Conservation (phyloP, 2,329 filamentous ascomycete genomes). For the Ceratocystiopsis brevicomis region DNA sequence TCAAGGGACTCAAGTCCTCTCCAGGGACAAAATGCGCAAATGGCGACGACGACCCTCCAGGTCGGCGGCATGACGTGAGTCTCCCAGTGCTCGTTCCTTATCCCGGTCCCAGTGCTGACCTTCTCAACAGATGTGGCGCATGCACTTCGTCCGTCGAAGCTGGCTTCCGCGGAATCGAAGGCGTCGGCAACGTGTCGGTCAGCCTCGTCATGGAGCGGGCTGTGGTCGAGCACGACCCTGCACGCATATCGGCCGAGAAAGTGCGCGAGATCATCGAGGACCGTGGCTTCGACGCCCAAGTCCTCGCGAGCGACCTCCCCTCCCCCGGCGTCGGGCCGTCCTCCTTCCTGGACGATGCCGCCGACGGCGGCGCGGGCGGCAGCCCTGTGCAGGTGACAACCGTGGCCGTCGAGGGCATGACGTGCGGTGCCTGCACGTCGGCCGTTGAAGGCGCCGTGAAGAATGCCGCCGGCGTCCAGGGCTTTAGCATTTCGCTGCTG, state of each 20-base stretch:
- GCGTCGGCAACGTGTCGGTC: conserved; percentile 73
- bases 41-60: conserved; percentile 79
- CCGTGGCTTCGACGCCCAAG: conserved; percentile 73
- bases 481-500: conserved; percentile 65
- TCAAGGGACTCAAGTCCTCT: conserved; percentile 18
- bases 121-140: conserved; percentile 55
- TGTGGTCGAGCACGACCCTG: conserved; percentile 77
- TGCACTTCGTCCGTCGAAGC: conserved; percentile 92
- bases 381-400: conserved; percentile 46
- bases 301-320: conserved; percentile 65
- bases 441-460: conserved; percentile 68
- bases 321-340: conserved; percentile 26
- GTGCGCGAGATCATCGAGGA: conserved; percentile 80
- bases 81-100: background rate
- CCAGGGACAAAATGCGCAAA: conserved; percentile 51
- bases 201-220: conserved; percentile 90
- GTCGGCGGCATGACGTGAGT: conserved; percentile 73
- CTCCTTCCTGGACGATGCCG: conserved; percentile 7
- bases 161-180: conserved; percentile 66
- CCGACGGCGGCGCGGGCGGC: conserved; percentile 17
- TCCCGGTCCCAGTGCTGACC: background rate
- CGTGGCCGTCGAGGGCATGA: conserved; percentile 71
- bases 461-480: conserved; percentile 50
- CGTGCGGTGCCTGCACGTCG: conserved; percentile 75
- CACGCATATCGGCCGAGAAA: conserved; percentile 51